phyloP scores from a whole-genome alignment of 139 green algal species.

The Coelastrella sp. region DNA sequence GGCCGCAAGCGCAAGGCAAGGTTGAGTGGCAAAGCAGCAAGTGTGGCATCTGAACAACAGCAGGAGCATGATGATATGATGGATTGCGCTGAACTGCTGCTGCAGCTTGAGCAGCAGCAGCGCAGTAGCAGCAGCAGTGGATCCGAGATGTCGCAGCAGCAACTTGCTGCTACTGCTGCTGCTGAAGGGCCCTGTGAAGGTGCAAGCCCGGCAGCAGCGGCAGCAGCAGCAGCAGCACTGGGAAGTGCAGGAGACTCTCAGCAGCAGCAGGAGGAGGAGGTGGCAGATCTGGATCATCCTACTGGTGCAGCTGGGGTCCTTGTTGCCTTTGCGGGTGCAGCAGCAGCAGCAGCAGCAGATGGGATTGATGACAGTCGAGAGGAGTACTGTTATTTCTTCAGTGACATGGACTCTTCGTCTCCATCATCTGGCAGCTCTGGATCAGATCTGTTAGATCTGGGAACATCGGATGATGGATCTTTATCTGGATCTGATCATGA shows the following conservation, averaged over 20 bases:
- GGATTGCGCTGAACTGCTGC: conserved; percentile 4
- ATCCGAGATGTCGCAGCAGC: background rate
- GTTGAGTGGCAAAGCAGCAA: background rate
- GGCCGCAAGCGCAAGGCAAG: background rate
- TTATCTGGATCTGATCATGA: background rate
- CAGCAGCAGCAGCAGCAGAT: background rate
- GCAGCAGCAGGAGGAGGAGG: background rate
- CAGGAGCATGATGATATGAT: background rate
- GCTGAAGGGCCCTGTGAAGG: background rate
- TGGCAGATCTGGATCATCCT: background rate
- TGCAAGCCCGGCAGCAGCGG: background rate
- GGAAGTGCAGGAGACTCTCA: background rate
- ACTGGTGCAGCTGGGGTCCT: background rate
- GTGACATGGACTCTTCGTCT: conserved; percentile 20
- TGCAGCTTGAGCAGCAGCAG: conserved; percentile 5
- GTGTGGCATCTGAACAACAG: background rate
- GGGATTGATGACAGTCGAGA: background rate
- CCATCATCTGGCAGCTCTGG: background rate
- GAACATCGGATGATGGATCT: background rate
- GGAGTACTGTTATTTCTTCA: background rate
- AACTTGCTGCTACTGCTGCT: background rate
- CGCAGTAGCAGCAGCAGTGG: background rate
- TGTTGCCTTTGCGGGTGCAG: background rate
- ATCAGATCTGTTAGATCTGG: background rate
- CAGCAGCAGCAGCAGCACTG: conserved; percentile 17